A percentile compares a stretch with the other conserved stretches of the same genome.
phyloP scores from a whole-genome alignment of 108 stramenopile genomes.

The Conticribra guillardii region DNA sequence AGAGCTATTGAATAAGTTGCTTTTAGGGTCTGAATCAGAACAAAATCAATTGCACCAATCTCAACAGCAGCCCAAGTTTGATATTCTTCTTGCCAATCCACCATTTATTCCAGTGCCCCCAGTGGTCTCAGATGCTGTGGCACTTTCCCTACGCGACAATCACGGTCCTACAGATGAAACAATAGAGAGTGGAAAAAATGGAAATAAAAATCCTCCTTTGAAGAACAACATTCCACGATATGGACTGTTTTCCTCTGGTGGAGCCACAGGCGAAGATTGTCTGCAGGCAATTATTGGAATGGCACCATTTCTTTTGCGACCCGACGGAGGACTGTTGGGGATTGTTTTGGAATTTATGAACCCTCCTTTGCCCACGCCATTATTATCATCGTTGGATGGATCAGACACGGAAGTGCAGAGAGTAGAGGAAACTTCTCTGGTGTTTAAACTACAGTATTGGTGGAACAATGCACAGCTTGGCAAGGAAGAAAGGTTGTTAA shows the following conservation, averaged over 20 bases:
- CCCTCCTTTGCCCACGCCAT: constrained; percentile 26
- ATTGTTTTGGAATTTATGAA: constrained; percentile 87
- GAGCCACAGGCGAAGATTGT: constrained; percentile 69
- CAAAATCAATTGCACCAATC: too few relatives aligned
- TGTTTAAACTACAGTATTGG: constrained; percentile 25
- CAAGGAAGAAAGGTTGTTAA: too few relatives aligned
- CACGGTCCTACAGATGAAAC: constrained; percentile 13
- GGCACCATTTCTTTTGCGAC: constrained; percentile 31
- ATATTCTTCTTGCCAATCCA: constrained; percentile 82
- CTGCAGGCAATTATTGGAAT: constrained; percentile 56
- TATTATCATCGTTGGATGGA: too few relatives aligned
- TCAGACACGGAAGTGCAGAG: too few relatives aligned
- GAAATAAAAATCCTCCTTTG: background rate
- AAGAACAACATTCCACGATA: constrained; percentile 42
- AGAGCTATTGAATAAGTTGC: constrained; percentile 11
- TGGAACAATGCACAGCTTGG: constrained; percentile 15
- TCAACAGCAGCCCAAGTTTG: constrained; percentile 48
- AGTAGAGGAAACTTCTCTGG: background rate
- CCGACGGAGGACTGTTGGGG: constrained; percentile 49
- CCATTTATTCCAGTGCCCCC: constrained; percentile 91
- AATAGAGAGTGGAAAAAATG: too few relatives aligned
- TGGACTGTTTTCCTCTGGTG: constrained; percentile 79
- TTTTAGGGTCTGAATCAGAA: too few relatives aligned
- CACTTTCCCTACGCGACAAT: constrained; percentile 20
- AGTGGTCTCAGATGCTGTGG: constrained; percentile 23